A percentile compares a stretch with the other conserved stretches of the same genome.
Evolutionary conservation across 208 protist genomes (phyloP).

Genomic region (Vickermania spadyakhi): DNA sequence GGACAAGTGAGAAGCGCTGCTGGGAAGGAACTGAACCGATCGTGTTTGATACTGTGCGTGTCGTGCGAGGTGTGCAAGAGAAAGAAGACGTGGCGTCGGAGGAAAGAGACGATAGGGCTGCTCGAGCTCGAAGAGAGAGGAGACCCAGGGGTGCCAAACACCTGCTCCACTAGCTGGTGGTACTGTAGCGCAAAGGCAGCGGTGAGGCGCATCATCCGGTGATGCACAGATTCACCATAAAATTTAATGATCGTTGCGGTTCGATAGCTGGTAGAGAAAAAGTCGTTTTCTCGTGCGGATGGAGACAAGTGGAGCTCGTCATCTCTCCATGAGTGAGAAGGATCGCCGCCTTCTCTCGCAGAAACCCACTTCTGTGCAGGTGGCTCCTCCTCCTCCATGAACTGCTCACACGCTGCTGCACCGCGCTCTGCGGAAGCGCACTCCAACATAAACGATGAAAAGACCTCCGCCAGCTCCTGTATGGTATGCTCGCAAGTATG

Average conservation of each 20-base stretch:
- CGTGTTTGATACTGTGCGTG: slow-evolving; percentile 73
- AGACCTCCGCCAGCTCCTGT: slow-evolving; percentile 1
- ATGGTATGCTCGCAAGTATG: slow-evolving; percentile 23
- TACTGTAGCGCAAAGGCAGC: slow-evolving; percentile 50
- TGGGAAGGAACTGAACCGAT: slow-evolving; percentile 32
- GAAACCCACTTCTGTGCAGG: no score
- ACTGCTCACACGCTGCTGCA: no score
- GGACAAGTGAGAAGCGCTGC: slow-evolving; percentile 29
- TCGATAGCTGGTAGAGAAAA: neutral
- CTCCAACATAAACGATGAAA: slow-evolving; percentile 11
- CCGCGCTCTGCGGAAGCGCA: slow-evolving; percentile 1
- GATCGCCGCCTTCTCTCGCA: no score
- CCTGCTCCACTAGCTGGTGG: slow-evolving; percentile 14
- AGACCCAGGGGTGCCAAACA: neutral
- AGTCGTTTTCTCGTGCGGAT: neutral
- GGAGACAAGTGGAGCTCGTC: neutral
- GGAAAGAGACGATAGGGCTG: neutral
- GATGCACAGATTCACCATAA: slow-evolving; percentile 50
- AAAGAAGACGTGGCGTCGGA: slow-evolving; percentile 46
- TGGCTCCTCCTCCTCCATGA: no score
- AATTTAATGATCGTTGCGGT: slow-evolving; percentile 36
- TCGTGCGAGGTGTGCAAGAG: slow-evolving; percentile 83
- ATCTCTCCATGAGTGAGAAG: no score
- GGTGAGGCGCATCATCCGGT: slow-evolving; percentile 32
- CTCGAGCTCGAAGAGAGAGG: neutral